Percentiles rank a stretch among this genome's conserved stretches.
Conservation (phyloP, 1,139 yeast species). For the Geotrichum reessii region DNA sequence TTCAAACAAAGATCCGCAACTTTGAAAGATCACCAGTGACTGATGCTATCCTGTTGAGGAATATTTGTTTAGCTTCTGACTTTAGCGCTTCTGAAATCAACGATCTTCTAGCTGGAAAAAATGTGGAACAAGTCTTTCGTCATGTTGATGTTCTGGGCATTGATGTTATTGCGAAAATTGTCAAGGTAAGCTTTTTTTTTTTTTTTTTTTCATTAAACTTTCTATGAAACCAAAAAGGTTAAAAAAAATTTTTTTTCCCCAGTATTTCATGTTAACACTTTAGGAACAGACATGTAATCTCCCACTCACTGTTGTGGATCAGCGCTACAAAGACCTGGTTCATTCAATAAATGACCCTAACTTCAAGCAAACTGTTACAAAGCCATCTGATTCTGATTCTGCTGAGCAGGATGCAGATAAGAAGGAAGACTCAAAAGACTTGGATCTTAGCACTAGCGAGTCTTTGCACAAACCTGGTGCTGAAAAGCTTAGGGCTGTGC, state of each 20-base stretch:
- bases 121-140: slow-evolving; percentile 37
- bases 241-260: neutral
- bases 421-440: neutral
- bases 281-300: slow-evolving; percentile 27
- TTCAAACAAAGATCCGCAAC: slow-evolving; percentile 23
- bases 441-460: slow-evolving; percentile 20
- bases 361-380: neutral
- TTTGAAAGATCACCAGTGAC: slow-evolving; percentile 33
- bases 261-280: slow-evolving; percentile 24
- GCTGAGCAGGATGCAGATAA: neutral
- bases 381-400: neutral
- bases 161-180: slow-evolving; percentile 49
- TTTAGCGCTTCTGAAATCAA: slow-evolving; percentile 13
- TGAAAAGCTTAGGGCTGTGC: slow-evolving; percentile 58
- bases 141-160: slow-evolving; percentile 68
- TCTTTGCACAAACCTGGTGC: slow-evolving; percentile 49
- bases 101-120: neutral
- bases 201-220: slow-evolving; percentile 10
- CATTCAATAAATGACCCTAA: slow-evolving; percentile 19
- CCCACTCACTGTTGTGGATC: slow-evolving; percentile 36
- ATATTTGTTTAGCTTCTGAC: slow-evolving; percentile 29
- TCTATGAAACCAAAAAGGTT: neutral
- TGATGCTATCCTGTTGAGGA: slow-evolving; percentile 35
- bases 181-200: slow-evolving; percentile 28
- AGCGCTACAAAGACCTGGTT: slow-evolving; percentile 37